phyloP scores from a whole-genome alignment of 1,284 basidiomycete genomes.

The Ceratobasidium sp. region DNA sequence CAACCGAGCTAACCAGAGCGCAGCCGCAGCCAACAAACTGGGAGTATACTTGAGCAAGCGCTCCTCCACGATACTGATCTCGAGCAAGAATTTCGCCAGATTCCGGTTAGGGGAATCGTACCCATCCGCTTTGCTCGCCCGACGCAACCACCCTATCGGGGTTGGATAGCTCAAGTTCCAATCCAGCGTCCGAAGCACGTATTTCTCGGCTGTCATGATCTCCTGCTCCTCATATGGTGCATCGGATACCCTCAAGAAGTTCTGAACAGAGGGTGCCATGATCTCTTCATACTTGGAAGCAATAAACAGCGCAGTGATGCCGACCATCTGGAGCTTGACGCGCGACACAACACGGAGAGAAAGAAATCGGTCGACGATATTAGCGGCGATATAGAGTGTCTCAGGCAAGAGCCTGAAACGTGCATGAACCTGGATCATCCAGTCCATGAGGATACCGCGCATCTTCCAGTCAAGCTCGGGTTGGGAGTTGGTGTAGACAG shows the following conservation, averaged over 20 bases:
- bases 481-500: slow-evolving; percentile 91
- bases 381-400: slow-evolving; percentile 93
- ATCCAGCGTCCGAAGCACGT: slow-evolving; percentile 89
- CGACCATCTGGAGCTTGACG: slow-evolving; percentile 95
- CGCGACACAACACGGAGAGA: slow-evolving; percentile 90
- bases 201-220: slow-evolving; percentile 93
- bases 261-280: slow-evolving; percentile 85
- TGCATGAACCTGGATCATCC: slow-evolving; percentile 95
- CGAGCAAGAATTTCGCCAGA: slow-evolving; percentile 91
- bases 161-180: slow-evolving; percentile 95
- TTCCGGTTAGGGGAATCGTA: slow-evolving; percentile 89
- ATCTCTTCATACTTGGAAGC: slow-evolving; percentile 97
- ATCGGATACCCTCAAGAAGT: slow-evolving; percentile 91
- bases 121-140: slow-evolving; percentile 95
- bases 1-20: slow-evolving; percentile 90
- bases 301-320: slow-evolving; percentile 92
- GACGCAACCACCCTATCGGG: slow-evolving; percentile 91
- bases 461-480: slow-evolving; percentile 93
- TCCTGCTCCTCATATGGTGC: slow-evolving; percentile 87
- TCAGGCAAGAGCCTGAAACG: slow-evolving; percentile 95
- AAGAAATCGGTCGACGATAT: slow-evolving; percentile 97
- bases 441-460: slow-evolving; percentile 95
- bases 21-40: slow-evolving; percentile 86
- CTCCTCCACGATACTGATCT: slow-evolving; percentile 93
- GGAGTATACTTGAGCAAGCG: slow-evolving; percentile 83